Percentiles rank a stretch among this genome's conserved stretches.
phyloP scores from a whole-genome alignment of 2,329 filamentous ascomycete genomes.

The Colletotrichum sp. region DNA sequence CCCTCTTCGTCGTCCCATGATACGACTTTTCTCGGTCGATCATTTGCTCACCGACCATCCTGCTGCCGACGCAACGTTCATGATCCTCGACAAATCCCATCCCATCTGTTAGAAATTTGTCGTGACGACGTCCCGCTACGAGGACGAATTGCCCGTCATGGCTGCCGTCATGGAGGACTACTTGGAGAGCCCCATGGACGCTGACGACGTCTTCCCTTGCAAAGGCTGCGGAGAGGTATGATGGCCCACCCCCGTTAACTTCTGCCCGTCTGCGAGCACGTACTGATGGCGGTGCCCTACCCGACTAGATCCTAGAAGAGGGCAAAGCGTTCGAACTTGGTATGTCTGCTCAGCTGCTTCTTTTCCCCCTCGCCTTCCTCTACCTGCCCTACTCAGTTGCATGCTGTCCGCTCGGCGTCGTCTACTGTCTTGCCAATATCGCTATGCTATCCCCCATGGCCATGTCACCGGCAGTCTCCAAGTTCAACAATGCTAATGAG shows the following conservation, averaged over 20 bases:
- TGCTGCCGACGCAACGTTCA: slow-evolving; percentile 8
- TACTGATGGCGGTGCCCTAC: slow-evolving; percentile 19
- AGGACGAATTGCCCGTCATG: slow-evolving; percentile 37
- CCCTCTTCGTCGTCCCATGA: slow-evolving; percentile 10
- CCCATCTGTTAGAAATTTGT: slow-evolving; percentile 6
- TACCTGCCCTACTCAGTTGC: neutral
- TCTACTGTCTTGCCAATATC: neutral
- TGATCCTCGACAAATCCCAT: slow-evolving; percentile 5
- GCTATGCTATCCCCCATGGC: slow-evolving; percentile 9
- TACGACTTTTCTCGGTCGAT: neutral
- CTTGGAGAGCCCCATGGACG: slow-evolving; percentile 71
- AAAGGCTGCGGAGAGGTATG: slow-evolving; percentile 91
- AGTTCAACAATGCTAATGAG: slow-evolving; percentile 27
- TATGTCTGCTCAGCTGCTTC: slow-evolving; percentile 48
- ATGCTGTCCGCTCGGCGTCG: neutral
- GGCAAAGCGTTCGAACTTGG: slow-evolving; percentile 98
- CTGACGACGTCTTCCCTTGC: slow-evolving; percentile 86
- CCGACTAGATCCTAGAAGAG: slow-evolving; percentile 87
- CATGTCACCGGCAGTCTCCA: slow-evolving; percentile 20
- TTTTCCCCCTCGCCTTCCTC: neutral
- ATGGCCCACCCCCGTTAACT: slow-evolving; percentile 11
- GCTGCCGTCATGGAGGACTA: slow-evolving; percentile 64
- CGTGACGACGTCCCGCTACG: slow-evolving; percentile 10
- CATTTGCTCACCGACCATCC: neutral
- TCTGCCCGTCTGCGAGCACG: slow-evolving; percentile 11